phyloP scores from a whole-genome alignment of 148 eudicot genomes.

The Dysphania ambrosioides region DNA sequence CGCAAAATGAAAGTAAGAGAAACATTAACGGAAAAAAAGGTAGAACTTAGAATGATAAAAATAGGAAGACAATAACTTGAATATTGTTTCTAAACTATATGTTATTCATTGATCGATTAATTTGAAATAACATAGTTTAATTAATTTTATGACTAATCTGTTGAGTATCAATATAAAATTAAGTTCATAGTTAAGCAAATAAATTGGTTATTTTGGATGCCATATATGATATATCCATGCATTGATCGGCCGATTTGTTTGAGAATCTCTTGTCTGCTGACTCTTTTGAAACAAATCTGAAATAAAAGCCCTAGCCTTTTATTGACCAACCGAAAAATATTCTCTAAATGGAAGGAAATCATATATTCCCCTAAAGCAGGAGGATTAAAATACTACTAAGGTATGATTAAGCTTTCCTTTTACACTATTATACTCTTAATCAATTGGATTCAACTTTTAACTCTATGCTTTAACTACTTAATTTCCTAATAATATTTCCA shows the following conservation, averaged over 20 bases:
- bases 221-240: not conserved
- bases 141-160: too few relatives aligned
- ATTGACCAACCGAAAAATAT: not conserved
- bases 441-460: not conserved
- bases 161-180: too few relatives aligned
- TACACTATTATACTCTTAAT: not conserved
- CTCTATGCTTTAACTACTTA: not conserved
- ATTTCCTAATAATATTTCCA: not conserved
- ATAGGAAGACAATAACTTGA: too few relatives aligned
- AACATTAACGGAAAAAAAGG: too few relatives aligned
- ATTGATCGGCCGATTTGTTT: not conserved
- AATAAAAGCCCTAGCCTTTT: not conserved
- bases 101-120: too few relatives aligned
- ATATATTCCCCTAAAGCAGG: not conserved
- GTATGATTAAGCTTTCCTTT: constrained; percentile 1
- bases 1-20: too few relatives aligned
- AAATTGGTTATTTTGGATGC: too few relatives aligned
- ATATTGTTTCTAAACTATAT: too few relatives aligned
- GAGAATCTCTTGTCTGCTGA: not conserved
- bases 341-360: not conserved
- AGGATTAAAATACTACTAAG: not conserved
- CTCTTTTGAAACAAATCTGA: not conserved
- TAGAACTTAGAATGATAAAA: too few relatives aligned
- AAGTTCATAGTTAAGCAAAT: too few relatives aligned
- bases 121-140: too few relatives aligned